These are phyloP conservation scores for Ochromonas danica DNA, from an alignment of 108 stramenopile species.

Conservation along the genomic window DNA sequence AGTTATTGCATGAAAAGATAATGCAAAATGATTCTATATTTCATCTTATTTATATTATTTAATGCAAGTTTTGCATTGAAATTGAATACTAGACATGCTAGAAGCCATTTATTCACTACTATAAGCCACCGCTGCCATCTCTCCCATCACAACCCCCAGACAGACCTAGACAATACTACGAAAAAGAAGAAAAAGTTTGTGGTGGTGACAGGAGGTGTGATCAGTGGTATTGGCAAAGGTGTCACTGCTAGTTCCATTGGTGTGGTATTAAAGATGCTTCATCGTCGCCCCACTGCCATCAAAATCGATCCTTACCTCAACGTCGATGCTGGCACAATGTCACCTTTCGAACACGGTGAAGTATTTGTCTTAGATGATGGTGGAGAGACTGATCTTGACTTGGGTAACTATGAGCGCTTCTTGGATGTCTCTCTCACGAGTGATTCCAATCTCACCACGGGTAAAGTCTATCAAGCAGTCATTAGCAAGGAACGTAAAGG, in stretches of 20 bases:
- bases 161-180: no score
- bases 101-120: no score
- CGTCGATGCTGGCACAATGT: neutral
- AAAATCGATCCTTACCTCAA: conserved; percentile 95
- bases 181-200: conserved; percentile 70
- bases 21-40: no score
- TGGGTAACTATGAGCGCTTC: conserved; percentile 95
- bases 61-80: no score
- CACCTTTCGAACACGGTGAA: conserved; percentile 92
- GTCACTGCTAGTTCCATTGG: conserved; percentile 93
- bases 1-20: no score
- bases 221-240: conserved; percentile 96
- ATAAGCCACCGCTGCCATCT: no score
- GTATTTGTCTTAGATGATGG: conserved; percentile 91
- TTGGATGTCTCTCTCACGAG: conserved; percentile 73
- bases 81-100: no score
- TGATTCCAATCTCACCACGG: conserved; percentile 95
- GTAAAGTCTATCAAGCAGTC: conserved; percentile 88
- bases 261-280: conserved; percentile 80
- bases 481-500: conserved; percentile 83
- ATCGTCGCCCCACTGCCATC: conserved; percentile 82
- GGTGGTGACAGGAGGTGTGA: conserved; percentile 95
- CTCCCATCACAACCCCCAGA: no score
- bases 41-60: no score
- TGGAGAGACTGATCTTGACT: conserved; percentile 93